phyloP scores from a whole-genome alignment of 768 basidiomycete genomes.

The Strobilomyces echinocephalus region DNA sequence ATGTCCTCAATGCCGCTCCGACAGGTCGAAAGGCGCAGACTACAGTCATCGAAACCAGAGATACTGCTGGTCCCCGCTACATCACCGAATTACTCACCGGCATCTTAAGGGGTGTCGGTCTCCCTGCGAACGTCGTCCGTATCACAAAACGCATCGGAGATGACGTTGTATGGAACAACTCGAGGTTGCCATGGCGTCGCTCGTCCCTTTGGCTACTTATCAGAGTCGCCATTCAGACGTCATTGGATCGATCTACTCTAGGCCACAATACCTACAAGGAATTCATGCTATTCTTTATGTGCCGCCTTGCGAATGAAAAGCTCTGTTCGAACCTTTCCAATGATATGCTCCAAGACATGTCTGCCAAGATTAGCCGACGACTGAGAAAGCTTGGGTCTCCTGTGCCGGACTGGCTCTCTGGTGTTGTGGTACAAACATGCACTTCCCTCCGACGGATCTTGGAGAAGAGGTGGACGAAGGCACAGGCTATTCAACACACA shows the following conservation, averaged over 20 bases:
- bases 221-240: conserved; percentile 31
- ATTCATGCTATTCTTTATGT: conserved; percentile 43
- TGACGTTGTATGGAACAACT: conserved; percentile 1
- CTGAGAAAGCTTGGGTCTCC: conserved; percentile 22
- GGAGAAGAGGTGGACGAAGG: conserved; percentile 32
- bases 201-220: conserved; percentile 36
- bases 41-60: conserved; percentile 8
- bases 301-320: conserved; percentile 27
- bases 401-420: conserved; percentile 34
- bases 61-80: conserved; percentile 37
- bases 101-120: conserved; percentile 36
- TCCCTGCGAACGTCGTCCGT: conserved; percentile 13
- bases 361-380: conserved; percentile 25
- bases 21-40: conserved; percentile 4
- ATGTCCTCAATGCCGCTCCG: conserved; percentile 27
- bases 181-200: conserved; percentile 27
- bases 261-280: conserved; percentile 36
- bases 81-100: conserved; percentile 44
- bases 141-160: conserved; percentile 14
- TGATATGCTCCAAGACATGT: conserved; percentile 29
- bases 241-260: conserved; percentile 16
- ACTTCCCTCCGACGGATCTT: conserved; percentile 21
- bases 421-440: conserved; percentile 33
- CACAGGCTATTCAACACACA: conserved; percentile 26
- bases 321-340: conserved; percentile 10